These are phyloP conservation scores for Maudiozyma turicensis DNA, from an alignment of 805 yeast genomes.

Conservation along the genomic window DNA sequence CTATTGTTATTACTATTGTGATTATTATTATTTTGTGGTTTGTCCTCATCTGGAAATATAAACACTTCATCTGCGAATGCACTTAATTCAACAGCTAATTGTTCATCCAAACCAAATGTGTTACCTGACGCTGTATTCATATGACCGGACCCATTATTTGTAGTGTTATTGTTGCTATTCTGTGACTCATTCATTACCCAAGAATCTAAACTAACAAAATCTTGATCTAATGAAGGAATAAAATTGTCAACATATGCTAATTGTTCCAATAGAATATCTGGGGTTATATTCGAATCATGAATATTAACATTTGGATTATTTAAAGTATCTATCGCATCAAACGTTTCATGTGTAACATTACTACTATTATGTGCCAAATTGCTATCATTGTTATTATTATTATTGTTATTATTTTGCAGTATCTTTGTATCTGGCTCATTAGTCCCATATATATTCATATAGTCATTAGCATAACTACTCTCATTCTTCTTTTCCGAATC, in stretches of 20 bases:
- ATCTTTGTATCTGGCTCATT: conserved; percentile 4
- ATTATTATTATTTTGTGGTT: conserved; percentile 10
- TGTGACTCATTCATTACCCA: conserved; percentile 27
- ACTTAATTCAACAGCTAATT: conserved; percentile 55
- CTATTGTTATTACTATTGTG: conserved; percentile 3
- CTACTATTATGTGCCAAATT: neutral
- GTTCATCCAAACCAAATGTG: conserved; percentile 34
- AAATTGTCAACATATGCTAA: conserved; percentile 72
- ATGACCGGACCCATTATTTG: neutral
- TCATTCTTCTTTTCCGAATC: neutral
- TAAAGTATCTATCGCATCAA: conserved; percentile 1
- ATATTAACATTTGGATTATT: neutral
- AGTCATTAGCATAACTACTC: conserved; percentile 5
- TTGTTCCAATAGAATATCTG: conserved; percentile 53
- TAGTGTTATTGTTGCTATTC: conserved; percentile 25
- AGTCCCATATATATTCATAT: conserved; percentile 16
- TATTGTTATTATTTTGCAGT: too few species aligned
- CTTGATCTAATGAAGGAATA: conserved; percentile 43
- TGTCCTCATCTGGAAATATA: conserved; percentile 71
- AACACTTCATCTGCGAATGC: conserved; percentile 79
- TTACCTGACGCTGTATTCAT: neutral
- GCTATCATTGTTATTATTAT: too few species aligned
- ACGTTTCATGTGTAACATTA: neutral
- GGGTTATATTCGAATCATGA: conserved; percentile 11
- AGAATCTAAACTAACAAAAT: conserved; percentile 30